Evolutionary conservation across 768 basidiomycete species (phyloP).

Genomic region (Sistotremastrum suecicum): DNA sequence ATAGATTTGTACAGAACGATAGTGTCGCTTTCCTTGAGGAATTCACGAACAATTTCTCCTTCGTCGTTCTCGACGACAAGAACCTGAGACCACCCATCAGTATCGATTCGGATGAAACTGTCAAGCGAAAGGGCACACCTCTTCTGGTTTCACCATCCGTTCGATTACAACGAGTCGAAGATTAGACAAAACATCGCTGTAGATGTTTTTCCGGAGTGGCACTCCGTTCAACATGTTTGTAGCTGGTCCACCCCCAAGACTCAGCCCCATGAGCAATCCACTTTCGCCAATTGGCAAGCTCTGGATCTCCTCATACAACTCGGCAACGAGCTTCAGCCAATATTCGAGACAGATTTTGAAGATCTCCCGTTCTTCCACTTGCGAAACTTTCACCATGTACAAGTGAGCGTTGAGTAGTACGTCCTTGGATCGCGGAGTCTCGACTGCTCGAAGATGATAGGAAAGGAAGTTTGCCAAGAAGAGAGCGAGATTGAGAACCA

Average conservation of each 20-base stretch:
- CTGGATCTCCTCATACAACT: conserved; percentile 95
- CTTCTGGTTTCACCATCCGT: conserved; percentile 99
- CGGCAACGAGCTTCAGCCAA: conserved; percentile 90
- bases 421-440: conserved; percentile 80
- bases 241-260: conserved; percentile 54
- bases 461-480: conserved; percentile 96
- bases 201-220: conserved; percentile 84
- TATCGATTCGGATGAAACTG: neutral
- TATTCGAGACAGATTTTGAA: conserved; percentile 99
- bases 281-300: conserved; percentile 79
- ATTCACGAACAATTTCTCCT: conserved; percentile 97
- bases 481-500: conserved; percentile 92
- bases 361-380: conserved; percentile 96
- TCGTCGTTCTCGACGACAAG: conserved; percentile 98
- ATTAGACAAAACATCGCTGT: conserved; percentile 89
- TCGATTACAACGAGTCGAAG: conserved; percentile 92
- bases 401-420: conserved; percentile 92
- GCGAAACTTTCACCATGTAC: conserved; percentile 96
- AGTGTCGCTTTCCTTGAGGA: conserved; percentile 97
- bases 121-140: conserved; percentile 36
- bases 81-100: conserved; percentile 38
- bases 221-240: conserved; percentile 62
- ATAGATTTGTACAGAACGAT: conserved; percentile 98
- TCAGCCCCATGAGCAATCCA: conserved; percentile 78
- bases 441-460: conserved; percentile 86